These are phyloP conservation scores for Hemerocallis citrina DNA, from an alignment of 106 monocot species.

Conservation along the genomic window DNA sequence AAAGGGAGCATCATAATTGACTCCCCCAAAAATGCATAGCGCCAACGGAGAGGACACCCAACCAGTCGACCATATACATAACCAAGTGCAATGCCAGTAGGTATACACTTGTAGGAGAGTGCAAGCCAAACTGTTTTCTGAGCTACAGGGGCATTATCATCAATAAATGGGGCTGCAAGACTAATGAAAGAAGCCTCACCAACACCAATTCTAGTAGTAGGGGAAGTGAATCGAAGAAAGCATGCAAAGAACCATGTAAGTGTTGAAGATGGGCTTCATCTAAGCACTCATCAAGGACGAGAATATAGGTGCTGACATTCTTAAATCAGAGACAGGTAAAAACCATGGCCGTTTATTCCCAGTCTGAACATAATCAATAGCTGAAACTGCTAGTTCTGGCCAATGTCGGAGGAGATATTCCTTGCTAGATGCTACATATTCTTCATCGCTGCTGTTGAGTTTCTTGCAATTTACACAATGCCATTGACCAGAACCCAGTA, in stretches of 20 bases:
- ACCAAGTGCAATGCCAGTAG: conserved; percentile 84
- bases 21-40: conserved; percentile 85
- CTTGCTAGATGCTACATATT: conserved; percentile 59
- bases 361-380: conserved; percentile 78
- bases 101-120: conserved; percentile 97
- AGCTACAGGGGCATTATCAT: conserved; percentile 87
- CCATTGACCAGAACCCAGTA: conserved; percentile 85
- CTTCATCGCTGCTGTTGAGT: conserved; percentile 65
- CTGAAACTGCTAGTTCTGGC: conserved; percentile 55
- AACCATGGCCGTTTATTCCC: conserved; percentile 68
- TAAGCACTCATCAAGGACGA: conserved; percentile 91
- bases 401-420: conserved; percentile 63
- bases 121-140: conserved; percentile 99
- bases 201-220: conserved; percentile 69
- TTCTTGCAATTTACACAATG: conserved; percentile 89
- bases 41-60: conserved; percentile 75
- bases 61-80: conserved; percentile 98
- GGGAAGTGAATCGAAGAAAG: conserved; percentile 91
- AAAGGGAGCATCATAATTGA: conserved; percentile 97
- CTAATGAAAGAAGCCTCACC: conserved; percentile 99
- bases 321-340: conserved; percentile 66
- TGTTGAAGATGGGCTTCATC: conserved; percentile 93
- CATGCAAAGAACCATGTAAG: conserved; percentile 94
- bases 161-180: conserved; percentile 99
- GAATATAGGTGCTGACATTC: conserved; percentile 63